Percentiles rank a stretch among this genome's conserved stretches.
These are phyloP conservation scores for Hypoxylon sp. DNA, from an alignment of 2,329 filamentous ascomycete genomes.

Conservation along the genomic window DNA sequence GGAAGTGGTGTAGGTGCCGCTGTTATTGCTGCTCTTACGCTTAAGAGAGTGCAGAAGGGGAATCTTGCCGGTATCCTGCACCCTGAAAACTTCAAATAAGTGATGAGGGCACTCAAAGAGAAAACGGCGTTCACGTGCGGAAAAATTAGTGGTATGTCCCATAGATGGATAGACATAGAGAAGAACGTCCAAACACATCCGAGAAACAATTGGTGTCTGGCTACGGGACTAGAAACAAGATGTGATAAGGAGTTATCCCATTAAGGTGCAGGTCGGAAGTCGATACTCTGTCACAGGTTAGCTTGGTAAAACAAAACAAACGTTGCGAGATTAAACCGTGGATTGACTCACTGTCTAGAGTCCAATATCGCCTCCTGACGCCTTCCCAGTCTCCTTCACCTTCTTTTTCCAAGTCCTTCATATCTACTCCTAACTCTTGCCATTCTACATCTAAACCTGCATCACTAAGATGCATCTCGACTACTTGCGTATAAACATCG, in stretches of 20 bases:
- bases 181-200: constrained; percentile 45
- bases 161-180: constrained; percentile 48
- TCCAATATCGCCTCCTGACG: constrained; percentile 91
- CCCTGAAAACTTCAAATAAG: constrained; percentile 72
- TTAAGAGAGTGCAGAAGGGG: constrained; percentile 74
- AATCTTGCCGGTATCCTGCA: constrained; percentile 76
- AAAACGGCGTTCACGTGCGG: constrained; percentile 34
- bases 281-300: constrained; percentile 71
- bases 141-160: constrained; percentile 31
- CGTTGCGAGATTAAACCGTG: constrained; percentile 15
- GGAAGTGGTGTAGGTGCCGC: constrained; percentile 97
- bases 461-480: constrained; percentile 90
- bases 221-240: constrained; percentile 40
- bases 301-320: constrained; percentile 42
- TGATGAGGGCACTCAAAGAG: constrained; percentile 16
- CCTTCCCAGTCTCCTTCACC: constrained; percentile 88
- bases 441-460: constrained; percentile 92
- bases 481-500: constrained; percentile 93
- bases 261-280: constrained; percentile 80
- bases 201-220: constrained; percentile 36
- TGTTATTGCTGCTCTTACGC: constrained; percentile 83
- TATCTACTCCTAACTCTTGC: constrained; percentile 82
- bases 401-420: constrained; percentile 72
- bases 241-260: constrained; percentile 65
- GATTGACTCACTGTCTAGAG: constrained; percentile 74